Base-by-base conservation (phyloP, 2,329 filamentous ascomycete genomes). In the Ascochyta pisi region DNA sequence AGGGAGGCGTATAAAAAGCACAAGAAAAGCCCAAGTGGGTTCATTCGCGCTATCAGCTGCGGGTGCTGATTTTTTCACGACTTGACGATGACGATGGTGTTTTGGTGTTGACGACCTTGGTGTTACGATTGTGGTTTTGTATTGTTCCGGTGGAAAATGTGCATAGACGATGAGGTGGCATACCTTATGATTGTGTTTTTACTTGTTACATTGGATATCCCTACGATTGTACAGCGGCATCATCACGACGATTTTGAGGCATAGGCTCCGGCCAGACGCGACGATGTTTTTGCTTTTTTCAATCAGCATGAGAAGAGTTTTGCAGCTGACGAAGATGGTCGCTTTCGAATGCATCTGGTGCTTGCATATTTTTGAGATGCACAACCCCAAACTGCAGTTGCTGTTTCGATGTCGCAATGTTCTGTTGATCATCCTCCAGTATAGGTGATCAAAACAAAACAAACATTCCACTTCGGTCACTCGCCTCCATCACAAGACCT, bases 41-140 rank as follows among this genome's bases (percentile, higher is more conserved):
- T 74, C 54, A 64, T 71, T 8, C 69, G 69, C 53, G 70, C 63
- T 13, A 59, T 75, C 48, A 73, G 68, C 37, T 75, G 73, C 63
- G 71, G 73, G 16, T 49, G 59, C 15, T 24, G 56, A 39, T 19
- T 8, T 34, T 24, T 26, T 5, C 26, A 31, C 22, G 12, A 22
- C 46, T 45, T 55, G 6, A 44, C 19, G 33, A 40, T 42, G 15
- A 26, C 23, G 40, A n/a, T 10, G 39, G 48, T 46, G 40, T 35
- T 41, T 48, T 33, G 35, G 33, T 42, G 31, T 42, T 54, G 39
- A 19, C 9, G 40, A 31, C 40, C 33, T 53, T 51, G 37, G 29
- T 49, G 39, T 50, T 1, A 35, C 37, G 35, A 35, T 50, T 41
- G 41, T 46, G 31, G 31, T 9, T 45, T 22, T 40, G 29, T 45